Base-by-base conservation (phyloP, 1,139 yeast species). In the Hemisphaericaspora xylofermentans region DNA sequence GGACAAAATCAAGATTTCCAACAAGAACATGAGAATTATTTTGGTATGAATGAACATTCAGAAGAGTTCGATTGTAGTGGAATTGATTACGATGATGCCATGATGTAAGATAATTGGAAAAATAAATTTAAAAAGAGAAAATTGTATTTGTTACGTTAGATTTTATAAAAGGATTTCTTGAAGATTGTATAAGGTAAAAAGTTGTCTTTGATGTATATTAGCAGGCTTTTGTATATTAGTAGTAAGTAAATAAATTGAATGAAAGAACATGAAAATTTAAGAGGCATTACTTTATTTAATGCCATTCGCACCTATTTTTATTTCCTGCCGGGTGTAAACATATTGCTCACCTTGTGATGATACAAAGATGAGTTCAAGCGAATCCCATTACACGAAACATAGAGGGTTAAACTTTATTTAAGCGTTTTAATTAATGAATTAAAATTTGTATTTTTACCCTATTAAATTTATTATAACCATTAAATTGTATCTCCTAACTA, bases 1-100 rank as follows among this genome's bases (percentile, higher is more conserved):
- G 22, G 22, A 19, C 26, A 7, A 4, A 26, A 16, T 26, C 29
- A 26, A 13, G 29, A 26, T 39, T 66, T 55, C 45, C 54, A 49
- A 38, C 65, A 58, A 42, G 74, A 68, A 45, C 74, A 65, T 19
- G 74, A 68, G 43, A 63, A 68, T 47, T 68, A 68, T 46, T 66
- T 68, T 49, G 74, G 73, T 51, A 62, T 45, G 64, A 41, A 41
- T 32, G 44, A 35, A n/a, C 21, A 26, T n/a, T 28, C 35, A 14
- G 44, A 42, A 15, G 46, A 44, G 15, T 39, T 43, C 33, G 44
- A 44, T 16, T 39, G 37, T 25, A 35, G 40, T 34, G 40, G 25
- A 13, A 34, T 34, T 33, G 34, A 38, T 15, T 33, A 38, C 13
- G 45, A 42, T 37, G 47, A 45, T 21, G 41, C 38, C 27, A 45